These are phyloP conservation scores for Metschnikowia chrysomelidarum DNA, from an alignment of 805 yeast species.

Conservation along the genomic window DNA sequence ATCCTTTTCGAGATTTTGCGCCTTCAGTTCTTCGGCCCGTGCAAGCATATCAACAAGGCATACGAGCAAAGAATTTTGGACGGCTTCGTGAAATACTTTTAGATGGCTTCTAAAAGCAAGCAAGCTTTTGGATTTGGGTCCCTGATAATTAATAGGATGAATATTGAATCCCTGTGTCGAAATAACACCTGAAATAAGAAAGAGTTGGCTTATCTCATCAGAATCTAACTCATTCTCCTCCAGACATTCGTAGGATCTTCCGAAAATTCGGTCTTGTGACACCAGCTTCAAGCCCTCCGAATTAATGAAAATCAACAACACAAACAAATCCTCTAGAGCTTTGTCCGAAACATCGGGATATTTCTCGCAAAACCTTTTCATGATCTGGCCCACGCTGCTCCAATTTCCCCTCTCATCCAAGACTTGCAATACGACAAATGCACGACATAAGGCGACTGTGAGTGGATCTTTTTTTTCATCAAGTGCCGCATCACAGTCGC, in stretches of 20 bases:
- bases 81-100: slow-evolving; percentile 47
- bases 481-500: too few species aligned
- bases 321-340: slow-evolving; percentile 41
- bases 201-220: slow-evolving; percentile 36
- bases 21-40: slow-evolving; percentile 49
- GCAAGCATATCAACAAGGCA: slow-evolving; percentile 48
- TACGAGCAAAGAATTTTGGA: slow-evolving; percentile 56
- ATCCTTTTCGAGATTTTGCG: slow-evolving; percentile 35
- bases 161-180: slow-evolving; percentile 36
- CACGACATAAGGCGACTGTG: slow-evolving; percentile 32
- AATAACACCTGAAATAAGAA: slow-evolving; percentile 37
- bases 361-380: slow-evolving; percentile 34
- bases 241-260: background rate
- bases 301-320: slow-evolving; percentile 44
- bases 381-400: slow-evolving; percentile 45
- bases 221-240: slow-evolving; percentile 32
- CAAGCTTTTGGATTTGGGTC: slow-evolving; percentile 68
- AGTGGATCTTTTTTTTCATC: slow-evolving; percentile 5
- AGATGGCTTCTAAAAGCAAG: slow-evolving; percentile 66
- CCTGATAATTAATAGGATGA: slow-evolving; percentile 49
- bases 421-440: slow-evolving; percentile 51
- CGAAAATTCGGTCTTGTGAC: slow-evolving; percentile 1
- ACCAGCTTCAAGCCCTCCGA: slow-evolving; percentile 4
- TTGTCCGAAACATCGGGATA: slow-evolving; percentile 17
- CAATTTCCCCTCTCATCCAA: slow-evolving; percentile 31